Evolutionary conservation across 1,284 basidiomycete genomes (phyloP).

Genomic region (Xerocomus amazonicus): DNA sequence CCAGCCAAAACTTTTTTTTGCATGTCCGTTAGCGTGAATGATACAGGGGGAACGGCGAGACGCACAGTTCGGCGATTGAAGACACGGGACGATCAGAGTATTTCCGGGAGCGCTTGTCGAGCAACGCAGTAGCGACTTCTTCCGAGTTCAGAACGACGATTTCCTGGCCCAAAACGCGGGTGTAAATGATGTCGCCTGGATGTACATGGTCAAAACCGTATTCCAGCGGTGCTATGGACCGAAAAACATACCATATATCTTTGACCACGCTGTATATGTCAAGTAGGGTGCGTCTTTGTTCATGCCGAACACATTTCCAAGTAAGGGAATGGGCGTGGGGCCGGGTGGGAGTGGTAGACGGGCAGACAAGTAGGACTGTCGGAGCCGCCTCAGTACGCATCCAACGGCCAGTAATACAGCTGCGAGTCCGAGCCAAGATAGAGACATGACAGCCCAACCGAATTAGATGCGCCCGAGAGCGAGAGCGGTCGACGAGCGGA

Average conservation of each 20-base stretch:
- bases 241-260: conserved; percentile 9
- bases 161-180: conserved; percentile 9
- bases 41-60: background rate
- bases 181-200: conserved; percentile 15
- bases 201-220: background rate
- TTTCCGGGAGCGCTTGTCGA: conserved; percentile 21
- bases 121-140: conserved; percentile 10
- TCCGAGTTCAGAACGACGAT: conserved; percentile 20
- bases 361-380: background rate
- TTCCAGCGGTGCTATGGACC: too few species aligned
- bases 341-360: conserved; percentile 9
- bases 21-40: background rate
- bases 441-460: background rate
- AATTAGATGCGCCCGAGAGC: background rate
- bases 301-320: conserved; percentile 11
- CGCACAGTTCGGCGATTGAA: conserved; percentile 10
- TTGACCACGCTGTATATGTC: conserved; percentile 11
- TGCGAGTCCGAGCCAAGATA: conserved; percentile 3
- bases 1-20: conserved; percentile 12
- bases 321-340: conserved; percentile 6
- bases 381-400: background rate
- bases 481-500: background rate
- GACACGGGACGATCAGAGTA: conserved; percentile 23
- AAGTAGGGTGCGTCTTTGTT: conserved; percentile 4
- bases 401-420: background rate